These are phyloP conservation scores for Dipteronia sinensis DNA, from an alignment of 345 rosid species.

Conservation along the genomic window DNA sequence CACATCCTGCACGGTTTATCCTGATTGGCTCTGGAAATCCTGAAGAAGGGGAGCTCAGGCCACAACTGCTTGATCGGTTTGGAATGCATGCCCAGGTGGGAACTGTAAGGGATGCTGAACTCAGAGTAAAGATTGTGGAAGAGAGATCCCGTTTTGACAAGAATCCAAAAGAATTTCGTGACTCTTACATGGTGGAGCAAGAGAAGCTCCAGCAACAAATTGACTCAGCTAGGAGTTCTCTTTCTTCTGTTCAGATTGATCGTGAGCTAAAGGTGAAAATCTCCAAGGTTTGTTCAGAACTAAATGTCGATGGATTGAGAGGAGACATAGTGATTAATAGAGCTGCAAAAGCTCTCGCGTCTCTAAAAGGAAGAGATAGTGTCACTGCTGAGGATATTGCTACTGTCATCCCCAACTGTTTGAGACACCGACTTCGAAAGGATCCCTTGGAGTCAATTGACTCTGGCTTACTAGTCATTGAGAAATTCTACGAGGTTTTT, in stretches of 20 bases:
- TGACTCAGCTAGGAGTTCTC: slow-evolving; percentile 59
- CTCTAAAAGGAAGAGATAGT: slow-evolving; percentile 79
- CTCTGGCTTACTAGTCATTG: slow-evolving; percentile 83
- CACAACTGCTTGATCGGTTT: slow-evolving; percentile 88
- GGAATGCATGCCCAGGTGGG: slow-evolving; percentile 98
- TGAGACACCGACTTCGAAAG: slow-evolving; percentile 96
- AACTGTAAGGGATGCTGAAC: slow-evolving; percentile 86
- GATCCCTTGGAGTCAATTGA: slow-evolving; percentile 96
- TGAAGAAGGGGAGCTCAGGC: slow-evolving; percentile 92
- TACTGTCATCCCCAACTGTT: slow-evolving; percentile 95
- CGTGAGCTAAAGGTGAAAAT: slow-evolving; percentile 86
- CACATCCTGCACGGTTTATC: slow-evolving; percentile 93
- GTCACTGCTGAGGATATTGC: slow-evolving; percentile 90
- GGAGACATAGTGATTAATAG: slow-evolving; percentile 97
- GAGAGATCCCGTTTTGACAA: slow-evolving; percentile 84
- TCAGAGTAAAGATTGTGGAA: slow-evolving; percentile 92
- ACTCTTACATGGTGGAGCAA: slow-evolving; percentile 73
- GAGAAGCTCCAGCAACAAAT: slow-evolving; percentile 91
- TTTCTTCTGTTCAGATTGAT: slow-evolving; percentile 79
- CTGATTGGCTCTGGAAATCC: slow-evolving; percentile 95
- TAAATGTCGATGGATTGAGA: slow-evolving; percentile 92
- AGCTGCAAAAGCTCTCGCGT: slow-evolving; percentile 93
- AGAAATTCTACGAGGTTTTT: slow-evolving; percentile 91
- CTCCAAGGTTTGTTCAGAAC: slow-evolving; percentile 91
- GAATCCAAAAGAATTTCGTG: slow-evolving; percentile 84